These are phyloP conservation scores for Diaporthe nobilis DNA, from an alignment of 2,329 filamentous ascomycete species.

Conservation along the genomic window DNA sequence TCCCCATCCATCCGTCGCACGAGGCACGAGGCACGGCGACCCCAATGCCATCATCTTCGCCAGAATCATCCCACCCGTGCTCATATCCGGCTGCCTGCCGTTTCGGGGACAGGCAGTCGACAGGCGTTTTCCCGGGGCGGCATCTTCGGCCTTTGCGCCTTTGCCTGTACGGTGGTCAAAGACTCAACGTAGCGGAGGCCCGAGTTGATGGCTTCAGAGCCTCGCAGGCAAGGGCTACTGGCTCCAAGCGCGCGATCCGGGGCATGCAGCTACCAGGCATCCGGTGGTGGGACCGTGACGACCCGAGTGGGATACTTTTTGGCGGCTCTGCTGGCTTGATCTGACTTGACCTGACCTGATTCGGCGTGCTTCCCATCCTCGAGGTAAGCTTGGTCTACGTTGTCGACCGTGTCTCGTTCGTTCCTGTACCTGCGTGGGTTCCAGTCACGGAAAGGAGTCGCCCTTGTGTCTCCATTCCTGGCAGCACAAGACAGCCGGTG, in stretches of 20 bases:
- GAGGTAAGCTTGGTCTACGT: background rate
- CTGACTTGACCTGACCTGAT: conserved; percentile 4
- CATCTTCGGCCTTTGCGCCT: conserved; percentile 10
- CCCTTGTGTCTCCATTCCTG: conserved; percentile 31
- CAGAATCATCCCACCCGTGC: conserved; percentile 23
- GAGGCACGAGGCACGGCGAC: background rate
- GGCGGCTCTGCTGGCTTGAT: conserved; percentile 15
- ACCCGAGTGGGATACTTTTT: background rate
- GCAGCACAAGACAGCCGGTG: conserved; percentile 15
- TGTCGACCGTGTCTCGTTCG: background rate
- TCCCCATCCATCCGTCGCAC: background rate
- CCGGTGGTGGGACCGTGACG: background rate
- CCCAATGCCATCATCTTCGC: background rate
- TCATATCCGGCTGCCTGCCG: background rate
- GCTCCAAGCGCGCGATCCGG: conserved; percentile 6
- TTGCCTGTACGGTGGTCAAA: conserved; percentile 15
- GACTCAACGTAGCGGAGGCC: background rate
- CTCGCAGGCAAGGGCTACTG: background rate
- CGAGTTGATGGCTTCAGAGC: background rate
- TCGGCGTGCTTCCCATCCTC: background rate
- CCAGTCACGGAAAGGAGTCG: conserved; percentile 20
- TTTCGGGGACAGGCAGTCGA: background rate
- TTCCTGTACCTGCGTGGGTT: conserved; percentile 19
- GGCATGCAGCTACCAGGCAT: background rate
- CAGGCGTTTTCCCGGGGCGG: background rate